Evolutionary conservation across 345 rosid genomes (phyloP).

Genomic region (Laguncularia racemosa): DNA sequence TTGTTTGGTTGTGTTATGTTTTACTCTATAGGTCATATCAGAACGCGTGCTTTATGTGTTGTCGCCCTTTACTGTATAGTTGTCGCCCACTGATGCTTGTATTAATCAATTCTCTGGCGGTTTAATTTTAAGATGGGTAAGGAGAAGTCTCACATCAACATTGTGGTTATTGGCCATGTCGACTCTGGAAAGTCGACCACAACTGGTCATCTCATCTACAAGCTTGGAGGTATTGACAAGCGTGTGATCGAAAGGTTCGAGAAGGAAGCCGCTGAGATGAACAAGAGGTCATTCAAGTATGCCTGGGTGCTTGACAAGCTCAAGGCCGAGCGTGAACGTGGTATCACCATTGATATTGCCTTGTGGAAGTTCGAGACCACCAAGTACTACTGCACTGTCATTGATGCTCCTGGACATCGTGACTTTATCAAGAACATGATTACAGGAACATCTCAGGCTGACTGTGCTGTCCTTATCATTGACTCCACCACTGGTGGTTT

Average conservation of each 20-base stretch:
- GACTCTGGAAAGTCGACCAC: slow-evolving; percentile 8
- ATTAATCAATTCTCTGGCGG: too few species aligned
- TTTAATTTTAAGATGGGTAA: slow-evolving; percentile 19
- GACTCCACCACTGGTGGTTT: slow-evolving; percentile 79
- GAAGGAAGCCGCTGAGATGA: slow-evolving; percentile 83
- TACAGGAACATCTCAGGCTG: slow-evolving; percentile 68
- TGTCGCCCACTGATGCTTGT: too few species aligned
- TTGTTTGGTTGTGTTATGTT: too few species aligned
- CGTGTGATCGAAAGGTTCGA: slow-evolving; percentile 78
- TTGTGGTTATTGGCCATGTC: slow-evolving; percentile 41
- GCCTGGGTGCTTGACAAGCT: slow-evolving; percentile 82
- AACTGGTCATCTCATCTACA: slow-evolving; percentile 18
- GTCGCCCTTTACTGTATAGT: too few species aligned
- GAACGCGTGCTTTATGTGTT: too few species aligned
- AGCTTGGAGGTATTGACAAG: slow-evolving; percentile 80
- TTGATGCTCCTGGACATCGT: slow-evolving; percentile 68
- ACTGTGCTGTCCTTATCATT: slow-evolving; percentile 61
- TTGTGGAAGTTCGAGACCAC: slow-evolving; percentile 65
- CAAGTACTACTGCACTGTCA: slow-evolving; percentile 60
- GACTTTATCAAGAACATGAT: slow-evolving; percentile 78
- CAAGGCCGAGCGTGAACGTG: slow-evolving; percentile 72
- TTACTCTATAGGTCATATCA: too few species aligned
- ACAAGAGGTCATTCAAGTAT: slow-evolving; percentile 72
- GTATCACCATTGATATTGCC: slow-evolving; percentile 64
- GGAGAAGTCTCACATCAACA: slow-evolving; percentile 33